Evolutionary conservation across 176 grass and related monocot genomes (phyloP).

Genomic region (Themeda triandra): DNA sequence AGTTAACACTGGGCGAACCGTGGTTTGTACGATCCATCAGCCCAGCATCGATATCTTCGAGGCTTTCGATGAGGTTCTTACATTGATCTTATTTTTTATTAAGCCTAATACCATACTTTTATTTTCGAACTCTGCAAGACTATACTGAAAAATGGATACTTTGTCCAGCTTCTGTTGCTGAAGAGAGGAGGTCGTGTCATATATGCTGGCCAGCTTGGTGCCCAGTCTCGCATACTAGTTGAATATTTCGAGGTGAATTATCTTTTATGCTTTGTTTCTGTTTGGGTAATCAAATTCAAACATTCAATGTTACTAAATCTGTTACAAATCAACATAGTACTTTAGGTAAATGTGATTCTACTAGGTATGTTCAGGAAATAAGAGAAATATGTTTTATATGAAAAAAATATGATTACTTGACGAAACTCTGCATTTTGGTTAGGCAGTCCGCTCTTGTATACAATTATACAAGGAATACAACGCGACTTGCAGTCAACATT

Average conservation of each 20-base stretch:
- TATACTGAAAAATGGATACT: conserved; percentile 5
- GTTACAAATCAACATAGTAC: neutral
- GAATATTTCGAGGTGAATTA: conserved; percentile 76
- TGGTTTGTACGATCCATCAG: conserved; percentile 96
- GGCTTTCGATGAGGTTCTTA: conserved; percentile 81
- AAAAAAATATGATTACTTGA: neutral
- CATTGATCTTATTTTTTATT: neutral
- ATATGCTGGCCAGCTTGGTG: conserved; percentile 84
- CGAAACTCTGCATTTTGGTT: neutral
- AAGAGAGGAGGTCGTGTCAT: conserved; percentile 83
- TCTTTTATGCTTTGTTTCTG: neutral
- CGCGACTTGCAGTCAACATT: neutral
- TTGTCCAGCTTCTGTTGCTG: conserved; percentile 74
- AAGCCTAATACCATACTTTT: neutral
- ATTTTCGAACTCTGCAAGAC: neutral
- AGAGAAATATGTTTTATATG: neutral
- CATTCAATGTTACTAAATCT: neutral
- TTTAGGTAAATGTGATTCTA: neutral
- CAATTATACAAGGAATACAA: neutral
- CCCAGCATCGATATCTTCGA: conserved; percentile 98
- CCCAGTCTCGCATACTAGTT: conserved; percentile 61
- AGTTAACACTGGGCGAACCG: conserved; percentile 87
- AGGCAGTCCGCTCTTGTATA: neutral
- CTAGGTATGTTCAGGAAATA: neutral
- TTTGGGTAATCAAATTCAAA: neutral